Conservation (phyloP, 768 basidiomycete genomes). For the Crucibulum laeve region DNA sequence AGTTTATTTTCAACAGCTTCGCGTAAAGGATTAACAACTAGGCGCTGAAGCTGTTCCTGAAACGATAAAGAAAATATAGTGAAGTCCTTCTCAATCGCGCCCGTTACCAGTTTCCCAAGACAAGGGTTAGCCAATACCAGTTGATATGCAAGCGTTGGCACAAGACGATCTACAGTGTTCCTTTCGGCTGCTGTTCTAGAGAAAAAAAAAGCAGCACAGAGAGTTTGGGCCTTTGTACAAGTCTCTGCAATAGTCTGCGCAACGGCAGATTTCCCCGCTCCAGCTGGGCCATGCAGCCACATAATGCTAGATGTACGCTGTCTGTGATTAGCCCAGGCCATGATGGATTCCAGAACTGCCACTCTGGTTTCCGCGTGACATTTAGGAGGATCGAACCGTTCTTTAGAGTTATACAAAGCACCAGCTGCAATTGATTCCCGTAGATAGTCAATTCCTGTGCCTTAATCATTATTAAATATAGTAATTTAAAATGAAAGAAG, state of each 20-base stretch:
- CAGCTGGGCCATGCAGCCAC: too few species aligned
- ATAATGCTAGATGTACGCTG: slow-evolving; percentile 1
- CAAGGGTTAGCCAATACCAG: slow-evolving; percentile 8
- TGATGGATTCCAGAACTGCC: slow-evolving; percentile 5
- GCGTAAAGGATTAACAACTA: too few species aligned
- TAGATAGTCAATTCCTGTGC: too few species aligned
- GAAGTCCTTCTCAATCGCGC: slow-evolving; percentile 4
- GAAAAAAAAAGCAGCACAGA: slow-evolving; percentile 16
- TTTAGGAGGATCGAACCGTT: slow-evolving; percentile 11
- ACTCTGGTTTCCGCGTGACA: slow-evolving; percentile 15
- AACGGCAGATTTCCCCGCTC: slow-evolving; percentile 22
- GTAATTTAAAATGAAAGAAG: too few species aligned
- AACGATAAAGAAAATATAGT: slow-evolving; percentile 16
- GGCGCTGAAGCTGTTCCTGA: too few species aligned
- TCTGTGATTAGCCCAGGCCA: slow-evolving; percentile 8
- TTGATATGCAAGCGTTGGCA: slow-evolving; percentile 17
- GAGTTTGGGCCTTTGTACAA: background rate
- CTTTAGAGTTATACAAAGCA: slow-evolving; percentile 11
- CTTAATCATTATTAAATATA: too few species aligned
- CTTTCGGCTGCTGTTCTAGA: slow-evolving; percentile 5
- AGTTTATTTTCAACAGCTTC: too few species aligned
- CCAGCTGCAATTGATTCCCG: background rate
- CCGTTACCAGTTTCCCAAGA: slow-evolving; percentile 3
- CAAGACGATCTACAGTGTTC: slow-evolving; percentile 3
- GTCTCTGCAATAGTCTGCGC: slow-evolving; percentile 23